Conservation (phyloP, 164 flowering plant species). For the Houttuynia cordata region DNA sequence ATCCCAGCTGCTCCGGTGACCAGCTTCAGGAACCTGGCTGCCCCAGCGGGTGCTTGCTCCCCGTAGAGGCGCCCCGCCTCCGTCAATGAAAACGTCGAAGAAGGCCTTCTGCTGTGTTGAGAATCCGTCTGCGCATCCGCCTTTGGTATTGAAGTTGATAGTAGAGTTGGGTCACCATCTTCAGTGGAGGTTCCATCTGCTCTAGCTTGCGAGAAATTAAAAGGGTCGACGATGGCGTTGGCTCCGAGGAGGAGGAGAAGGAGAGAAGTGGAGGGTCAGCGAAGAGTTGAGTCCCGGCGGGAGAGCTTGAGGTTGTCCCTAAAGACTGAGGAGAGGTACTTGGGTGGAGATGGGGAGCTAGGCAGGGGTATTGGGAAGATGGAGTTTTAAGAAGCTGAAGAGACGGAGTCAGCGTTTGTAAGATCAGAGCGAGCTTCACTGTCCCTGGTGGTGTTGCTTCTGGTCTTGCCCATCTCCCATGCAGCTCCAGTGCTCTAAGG, state of each 20-base stretch:
- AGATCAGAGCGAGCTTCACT: not conserved
- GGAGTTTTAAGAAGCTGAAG: not conserved
- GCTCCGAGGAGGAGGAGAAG: conserved; percentile 17
- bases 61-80: conserved; percentile 51
- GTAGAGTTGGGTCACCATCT: not conserved
- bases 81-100: conserved; percentile 67
- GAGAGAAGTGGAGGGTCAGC: conserved; percentile 28
- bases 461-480: not conserved
- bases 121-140: conserved; percentile 16
- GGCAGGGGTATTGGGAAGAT: conserved; percentile 3
- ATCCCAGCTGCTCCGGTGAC: conserved; percentile 66
- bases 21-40: conserved; percentile 46
- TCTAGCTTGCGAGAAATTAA: conserved; percentile 16
- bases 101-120: conserved; percentile 42
- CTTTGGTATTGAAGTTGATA: not conserved
- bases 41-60: conserved; percentile 47
- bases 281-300: conserved; percentile 38
- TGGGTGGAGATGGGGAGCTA: conserved; percentile 7
- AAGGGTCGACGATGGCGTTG: conserved; percentile 16
- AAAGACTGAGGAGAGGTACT: conserved; percentile 6
- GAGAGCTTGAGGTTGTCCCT: conserved; percentile 26
- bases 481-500: not conserved
- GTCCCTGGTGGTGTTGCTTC: not conserved
- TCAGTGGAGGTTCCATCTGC: conserved; percentile 24
- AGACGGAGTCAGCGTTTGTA: not conserved